A percentile compares a stretch with the other conserved stretches of the same genome.
Conservation (phyloP, 1,139 yeast genomes). For the Hyphopichia wangnamkhiaoensis region DNA sequence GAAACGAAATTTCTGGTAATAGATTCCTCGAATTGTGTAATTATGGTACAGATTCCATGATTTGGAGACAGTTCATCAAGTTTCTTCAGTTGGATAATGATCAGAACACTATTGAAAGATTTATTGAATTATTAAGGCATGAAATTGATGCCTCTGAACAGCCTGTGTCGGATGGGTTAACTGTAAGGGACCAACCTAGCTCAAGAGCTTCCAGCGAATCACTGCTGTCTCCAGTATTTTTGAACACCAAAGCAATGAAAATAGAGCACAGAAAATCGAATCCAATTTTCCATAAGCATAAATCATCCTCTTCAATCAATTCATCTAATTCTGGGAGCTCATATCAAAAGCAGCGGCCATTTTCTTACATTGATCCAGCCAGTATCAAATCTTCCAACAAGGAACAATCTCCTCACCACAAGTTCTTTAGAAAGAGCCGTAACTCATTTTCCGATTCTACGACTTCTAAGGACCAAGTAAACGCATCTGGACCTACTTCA, state of each 20-base stretch:
- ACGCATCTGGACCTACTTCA: no score
- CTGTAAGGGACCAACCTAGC: slow-evolving; percentile 9
- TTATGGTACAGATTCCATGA: slow-evolving; percentile 56
- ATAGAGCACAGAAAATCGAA: slow-evolving; percentile 35
- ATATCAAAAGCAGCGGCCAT: slow-evolving; percentile 46
- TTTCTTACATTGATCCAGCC: slow-evolving; percentile 52
- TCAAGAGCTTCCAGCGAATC: slow-evolving; percentile 22
- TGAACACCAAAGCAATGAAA: slow-evolving; percentile 13
- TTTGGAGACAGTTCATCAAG: slow-evolving; percentile 49
- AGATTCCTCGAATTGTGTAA: slow-evolving; percentile 68
- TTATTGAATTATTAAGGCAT: slow-evolving; percentile 38
- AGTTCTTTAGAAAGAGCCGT: slow-evolving; percentile 16
- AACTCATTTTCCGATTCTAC: slow-evolving; percentile 1
- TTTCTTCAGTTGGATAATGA: slow-evolving; percentile 39
- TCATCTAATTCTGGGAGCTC: slow-evolving; percentile 23
- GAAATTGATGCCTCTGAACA: slow-evolving; percentile 18
- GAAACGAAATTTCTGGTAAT: slow-evolving; percentile 61
- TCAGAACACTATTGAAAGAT: slow-evolving; percentile 55
- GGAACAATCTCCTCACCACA: slow-evolving; percentile 8
- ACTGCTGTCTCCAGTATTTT: slow-evolving; percentile 15
- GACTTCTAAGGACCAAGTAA: background rate
- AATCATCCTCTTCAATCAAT: slow-evolving; percentile 22
- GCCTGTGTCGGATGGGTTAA: slow-evolving; percentile 6
- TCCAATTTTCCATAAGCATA: slow-evolving; percentile 28
- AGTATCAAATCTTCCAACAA: slow-evolving; percentile 36